Percentiles rank a stretch among this genome's conserved stretches.
phyloP scores from a whole-genome alignment of 441 rosid species.

The Codiaeum variegatum region DNA sequence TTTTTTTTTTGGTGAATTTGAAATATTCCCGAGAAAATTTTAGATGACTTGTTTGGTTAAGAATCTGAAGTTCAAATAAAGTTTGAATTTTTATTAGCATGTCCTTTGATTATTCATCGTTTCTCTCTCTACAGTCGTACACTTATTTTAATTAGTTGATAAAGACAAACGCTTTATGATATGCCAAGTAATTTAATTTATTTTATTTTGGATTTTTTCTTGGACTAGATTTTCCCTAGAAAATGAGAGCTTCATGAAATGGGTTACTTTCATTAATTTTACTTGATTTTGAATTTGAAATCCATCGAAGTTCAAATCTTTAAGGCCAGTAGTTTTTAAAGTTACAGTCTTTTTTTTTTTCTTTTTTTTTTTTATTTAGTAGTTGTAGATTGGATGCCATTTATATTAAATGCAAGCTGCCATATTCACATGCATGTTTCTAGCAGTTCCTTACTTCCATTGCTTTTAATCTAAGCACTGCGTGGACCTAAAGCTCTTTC shows the following conservation, averaged over 20 bases:
- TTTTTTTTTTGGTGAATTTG: neutral
- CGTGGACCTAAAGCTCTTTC: conserved; percentile 10
- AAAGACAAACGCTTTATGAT: conserved; percentile 26
- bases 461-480: conserved; percentile 25
- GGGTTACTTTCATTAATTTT: conserved; percentile 5
- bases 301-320: neutral
- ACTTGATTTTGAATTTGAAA: conserved; percentile 9
- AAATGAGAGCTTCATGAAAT: neutral
- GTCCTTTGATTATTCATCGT: neutral
- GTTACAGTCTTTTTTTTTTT: neutral
- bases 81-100: conserved; percentile 19
- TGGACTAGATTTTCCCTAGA: conserved; percentile 23
- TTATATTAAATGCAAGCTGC: conserved; percentile 33
- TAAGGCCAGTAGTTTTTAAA: conserved; percentile 15
- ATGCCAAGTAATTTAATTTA: conserved; percentile 14
- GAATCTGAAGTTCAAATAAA: conserved; percentile 10
- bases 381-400: conserved; percentile 21
- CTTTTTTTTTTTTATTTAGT: neutral
- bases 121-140: neutral
- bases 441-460: neutral
- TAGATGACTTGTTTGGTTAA: conserved; percentile 11
- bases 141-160: conserved; percentile 25
- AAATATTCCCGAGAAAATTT: conserved; percentile 21
- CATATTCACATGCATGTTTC: conserved; percentile 37
- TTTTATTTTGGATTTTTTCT: conserved; percentile 19